Base-by-base conservation (phyloP, 176 grass and related monocot genomes). In the Ensete glaucum region DNA sequence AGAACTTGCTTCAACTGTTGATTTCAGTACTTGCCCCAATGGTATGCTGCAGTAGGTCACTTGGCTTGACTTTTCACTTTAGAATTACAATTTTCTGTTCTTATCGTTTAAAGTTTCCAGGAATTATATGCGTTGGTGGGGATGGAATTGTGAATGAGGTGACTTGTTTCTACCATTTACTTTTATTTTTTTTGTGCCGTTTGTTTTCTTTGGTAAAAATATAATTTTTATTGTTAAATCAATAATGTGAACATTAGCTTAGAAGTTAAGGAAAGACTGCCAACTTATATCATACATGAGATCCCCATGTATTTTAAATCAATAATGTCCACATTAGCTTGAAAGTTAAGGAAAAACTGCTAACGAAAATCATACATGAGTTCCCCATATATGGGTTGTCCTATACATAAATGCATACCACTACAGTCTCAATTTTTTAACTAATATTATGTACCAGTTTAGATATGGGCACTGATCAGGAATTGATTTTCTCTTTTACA, bases 111-210 rank as follows among this genome's bases (percentile, higher is more conserved):
- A 63, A 80, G 2, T 82, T 8, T 82, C 23, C 69, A 89, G 90
- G 86, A 55, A 93, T 98, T 63, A 77, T 98, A 82, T 98, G 90
- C 79, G 82, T 98, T 74, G 94, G 94, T 59, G 90, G 94, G 8
- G 94, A 98, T 84, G 94, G 90, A 75, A 90, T 98, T 14, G 81
- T 93, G 74, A 98, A 98, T 80, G 94, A 93, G 85, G 78, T 83
- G 71, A 52, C 62, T 43, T 49, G 20, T 27, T 67, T 73, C 51
- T 53, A 48, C 12, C 52, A 16, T 64, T 64, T n/a, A 43, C 34
- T 66, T 12, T 13, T 66, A 7, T 64, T 4, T 43, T 29, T 50
- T 75, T 60, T 59, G 11, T 49, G 66, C 66, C 14, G n/a, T 49
- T 69, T 19, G 49, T 69, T 69, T 16, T 0, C 10, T 70, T 70